Percentiles rank a stretch among this genome's conserved stretches.
These are phyloP conservation scores for Chondrus crispus DNA, from an alignment of 23 red algal species.

Conservation along the genomic window DNA sequence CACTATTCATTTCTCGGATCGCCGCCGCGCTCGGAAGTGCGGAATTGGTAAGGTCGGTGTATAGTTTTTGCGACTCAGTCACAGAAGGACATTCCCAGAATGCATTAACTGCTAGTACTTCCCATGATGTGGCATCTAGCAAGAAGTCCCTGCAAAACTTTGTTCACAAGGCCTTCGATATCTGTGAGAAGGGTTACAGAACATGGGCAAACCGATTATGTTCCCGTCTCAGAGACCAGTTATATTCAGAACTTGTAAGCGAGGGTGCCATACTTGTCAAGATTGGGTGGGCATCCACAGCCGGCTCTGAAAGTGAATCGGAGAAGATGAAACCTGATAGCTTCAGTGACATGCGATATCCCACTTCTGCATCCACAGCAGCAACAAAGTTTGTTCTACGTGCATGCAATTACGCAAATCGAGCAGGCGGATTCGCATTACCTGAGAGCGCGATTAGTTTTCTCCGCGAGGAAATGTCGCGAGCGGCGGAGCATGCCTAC, in stretches of 20 bases:
- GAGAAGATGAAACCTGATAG: neutral
- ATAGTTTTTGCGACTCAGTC: neutral
- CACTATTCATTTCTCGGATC: slow-evolving; percentile 34
- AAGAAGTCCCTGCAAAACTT: neutral
- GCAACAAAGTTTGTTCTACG: slow-evolving; percentile 13
- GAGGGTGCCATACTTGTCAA: neutral
- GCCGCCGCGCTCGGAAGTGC: slow-evolving; percentile 26
- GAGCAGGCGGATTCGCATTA: slow-evolving; percentile 52
- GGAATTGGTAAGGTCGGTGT: slow-evolving; percentile 18
- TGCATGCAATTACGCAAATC: slow-evolving; percentile 11
- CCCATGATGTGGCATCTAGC: no score
- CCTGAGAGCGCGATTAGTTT: slow-evolving; percentile 12
- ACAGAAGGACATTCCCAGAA: neutral
- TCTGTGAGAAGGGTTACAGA: slow-evolving; percentile 1
- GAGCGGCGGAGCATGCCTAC: neutral
- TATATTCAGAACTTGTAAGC: neutral
- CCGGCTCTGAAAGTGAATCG: neutral
- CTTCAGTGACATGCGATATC: neutral
- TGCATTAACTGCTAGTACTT: no score
- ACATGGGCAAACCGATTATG: slow-evolving; percentile 25
- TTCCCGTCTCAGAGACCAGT: neutral
- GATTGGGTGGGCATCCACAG: slow-evolving; percentile 39
- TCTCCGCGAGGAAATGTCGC: slow-evolving; percentile 1
- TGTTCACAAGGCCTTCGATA: neutral
- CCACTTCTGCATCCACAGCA: slow-evolving; percentile 36